Percentiles rank a stretch among this genome's conserved stretches.
Conservation (phyloP, 1,139 yeast genomes). For the Candida sp. region DNA sequence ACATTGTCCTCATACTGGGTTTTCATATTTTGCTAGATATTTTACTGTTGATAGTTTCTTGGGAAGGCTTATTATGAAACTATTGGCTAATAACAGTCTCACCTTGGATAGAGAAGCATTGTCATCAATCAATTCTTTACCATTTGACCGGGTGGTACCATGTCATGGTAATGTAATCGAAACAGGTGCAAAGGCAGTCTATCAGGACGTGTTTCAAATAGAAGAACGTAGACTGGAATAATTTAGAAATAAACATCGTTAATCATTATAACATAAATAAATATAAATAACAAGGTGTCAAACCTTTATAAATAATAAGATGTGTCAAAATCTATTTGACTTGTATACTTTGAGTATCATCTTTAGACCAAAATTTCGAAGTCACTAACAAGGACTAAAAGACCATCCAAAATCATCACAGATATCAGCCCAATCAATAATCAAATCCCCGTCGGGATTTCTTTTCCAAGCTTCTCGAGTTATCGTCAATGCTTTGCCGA, state of each 20-base stretch:
- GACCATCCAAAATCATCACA: slow-evolving; percentile 21
- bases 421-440: slow-evolving; percentile 19
- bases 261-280: background rate
- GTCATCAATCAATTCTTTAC: slow-evolving; percentile 36
- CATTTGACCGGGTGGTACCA: slow-evolving; percentile 46
- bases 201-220: slow-evolving; percentile 9
- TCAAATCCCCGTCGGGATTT: slow-evolving; percentile 13
- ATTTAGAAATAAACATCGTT: background rate
- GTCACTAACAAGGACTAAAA: slow-evolving; percentile 6
- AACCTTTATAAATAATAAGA: background rate
- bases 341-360: no score
- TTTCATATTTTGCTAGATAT: slow-evolving; percentile 30
- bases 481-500: slow-evolving; percentile 10
- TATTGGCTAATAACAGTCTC: slow-evolving; percentile 22
- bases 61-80: slow-evolving; percentile 24
- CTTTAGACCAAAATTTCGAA: no score
- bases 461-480: slow-evolving; percentile 18
- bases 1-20: slow-evolving; percentile 36
- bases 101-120: slow-evolving; percentile 21
- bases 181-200: slow-evolving; percentile 31
- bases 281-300: no score
- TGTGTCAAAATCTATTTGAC: background rate
- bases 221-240: background rate
- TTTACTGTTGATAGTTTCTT: slow-evolving; percentile 37
- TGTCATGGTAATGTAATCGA: slow-evolving; percentile 60